These are phyloP conservation scores for Pestalotiopsis sp. DNA, from an alignment of 2,329 filamentous ascomycete species.

Conservation along the genomic window DNA sequence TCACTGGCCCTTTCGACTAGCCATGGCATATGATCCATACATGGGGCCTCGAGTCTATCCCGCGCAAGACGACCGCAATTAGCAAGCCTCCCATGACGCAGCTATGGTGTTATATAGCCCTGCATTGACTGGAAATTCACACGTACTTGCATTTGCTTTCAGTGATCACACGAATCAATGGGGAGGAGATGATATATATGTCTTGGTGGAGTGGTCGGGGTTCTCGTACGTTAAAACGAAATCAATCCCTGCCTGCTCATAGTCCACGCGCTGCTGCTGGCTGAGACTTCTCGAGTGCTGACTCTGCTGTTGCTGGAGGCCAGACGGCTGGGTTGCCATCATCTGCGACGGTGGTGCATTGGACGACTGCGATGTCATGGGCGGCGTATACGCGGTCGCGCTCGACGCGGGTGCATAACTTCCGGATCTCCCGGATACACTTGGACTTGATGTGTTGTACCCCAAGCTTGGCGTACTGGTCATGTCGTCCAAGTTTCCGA, in stretches of 20 bases:
- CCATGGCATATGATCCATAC: slow-evolving; percentile 88
- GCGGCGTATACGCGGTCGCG: slow-evolving; percentile 50
- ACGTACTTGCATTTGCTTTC: not conserved
- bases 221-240: slow-evolving; percentile 86
- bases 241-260: slow-evolving; percentile 84
- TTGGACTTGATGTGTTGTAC: slow-evolving; percentile 53
- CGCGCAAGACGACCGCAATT: slow-evolving; percentile 43
- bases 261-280: slow-evolving; percentile 56
- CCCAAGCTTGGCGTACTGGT: slow-evolving; percentile 50
- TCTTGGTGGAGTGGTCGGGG: slow-evolving; percentile 56
- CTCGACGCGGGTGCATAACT: slow-evolving; percentile 59
- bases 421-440: slow-evolving; percentile 52
- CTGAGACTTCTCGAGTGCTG: slow-evolving; percentile 30
- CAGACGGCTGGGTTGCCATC: slow-evolving; percentile 34
- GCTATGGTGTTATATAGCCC: not conserved
- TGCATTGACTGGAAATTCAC: slow-evolving; percentile 2
- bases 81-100: slow-evolving; percentile 37
- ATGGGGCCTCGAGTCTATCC: slow-evolving; percentile 85
- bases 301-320: slow-evolving; percentile 26
- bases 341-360: slow-evolving; percentile 40
- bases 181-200: slow-evolving; percentile 68
- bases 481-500: slow-evolving; percentile 43
- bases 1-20: slow-evolving; percentile 65
- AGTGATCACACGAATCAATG: slow-evolving; percentile 40
- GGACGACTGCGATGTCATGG: slow-evolving; percentile 44